Evolutionary conservation across 768 basidiomycete genomes (phyloP), one percentile per base, ranked within the genome.

Genomic region (Mycena floridula): DNA sequence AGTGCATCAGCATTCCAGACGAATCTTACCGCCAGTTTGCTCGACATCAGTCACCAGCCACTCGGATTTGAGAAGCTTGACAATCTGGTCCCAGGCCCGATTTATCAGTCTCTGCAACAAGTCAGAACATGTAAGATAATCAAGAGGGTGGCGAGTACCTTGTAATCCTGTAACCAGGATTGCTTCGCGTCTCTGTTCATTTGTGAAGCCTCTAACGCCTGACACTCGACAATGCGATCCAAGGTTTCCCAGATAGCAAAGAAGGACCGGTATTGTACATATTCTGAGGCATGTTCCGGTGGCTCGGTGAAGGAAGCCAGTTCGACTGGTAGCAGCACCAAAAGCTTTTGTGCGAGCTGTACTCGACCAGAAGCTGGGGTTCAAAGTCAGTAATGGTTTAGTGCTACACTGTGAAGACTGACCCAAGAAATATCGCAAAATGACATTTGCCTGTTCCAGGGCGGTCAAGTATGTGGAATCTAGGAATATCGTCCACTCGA

Each of bases 361-460:
- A 89, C 73, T 20, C 88, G 74, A 3, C 90, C 90, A n/a, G 77
- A 70, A 16, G 76, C 90, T 91, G 50, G 24, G 38, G 20, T n/a
- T 6, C 9, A 18, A 27, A 12, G 21, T 20, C 24, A 15, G 8
- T 2, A 35, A 9, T 26, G 18, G 12, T 26, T n/a, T 25, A 21
- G 23, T 25, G 30, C 25, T 18, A 7, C 15, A 9, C 13, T 8
- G 3, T 3, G 12, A 13, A 40, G 24, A 50, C 80, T 24, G 57
- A 93, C 94, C 82, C 20, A 98, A 76, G 70, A 96, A 89, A 59
- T 91, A 92, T 13, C 94, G 81, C 45, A 92, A 59, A 47, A 96
- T 86, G 30, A 87, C 83, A 46, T 94, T 94, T 1, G 89, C 82
- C 55, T 93, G 89, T 55, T 87, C 80, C 7, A 97, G 66, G 0